These are phyloP conservation scores for Cytospora leucostoma DNA, from an alignment of 2,329 filamentous ascomycete species.

Conservation along the genomic window DNA sequence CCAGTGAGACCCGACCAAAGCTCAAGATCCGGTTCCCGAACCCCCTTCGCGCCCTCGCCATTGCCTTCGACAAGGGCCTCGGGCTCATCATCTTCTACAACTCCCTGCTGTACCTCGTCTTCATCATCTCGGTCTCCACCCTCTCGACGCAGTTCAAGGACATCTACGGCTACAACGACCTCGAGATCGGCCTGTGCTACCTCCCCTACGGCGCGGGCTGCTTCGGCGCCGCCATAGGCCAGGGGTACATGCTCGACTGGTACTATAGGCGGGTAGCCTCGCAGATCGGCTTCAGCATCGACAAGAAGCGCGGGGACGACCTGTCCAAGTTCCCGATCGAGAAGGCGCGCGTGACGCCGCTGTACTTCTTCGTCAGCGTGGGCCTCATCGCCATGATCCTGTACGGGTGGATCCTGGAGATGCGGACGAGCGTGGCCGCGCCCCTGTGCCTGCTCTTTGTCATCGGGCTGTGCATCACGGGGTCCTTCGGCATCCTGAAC, in stretches of 20 bases:
- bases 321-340: constrained; percentile 57
- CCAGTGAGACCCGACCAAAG: constrained; percentile 6
- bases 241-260: constrained; percentile 62
- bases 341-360: constrained; percentile 54
- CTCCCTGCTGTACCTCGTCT: constrained; percentile 56
- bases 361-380: constrained; percentile 56
- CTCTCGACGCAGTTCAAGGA: constrained; percentile 53
- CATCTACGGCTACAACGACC: constrained; percentile 53
- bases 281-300: constrained; percentile 61
- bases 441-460: constrained; percentile 59
- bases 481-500: constrained; percentile 64
- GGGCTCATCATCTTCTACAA: constrained; percentile 55
- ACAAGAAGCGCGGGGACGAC: constrained; percentile 57
- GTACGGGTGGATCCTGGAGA: constrained; percentile 60
- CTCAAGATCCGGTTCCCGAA: constrained; percentile 55
- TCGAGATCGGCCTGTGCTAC: constrained; percentile 57
- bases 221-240: constrained; percentile 49
- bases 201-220: constrained; percentile 56
- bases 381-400: constrained; percentile 55
- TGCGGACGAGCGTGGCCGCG: constrained; percentile 52
- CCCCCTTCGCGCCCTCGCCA: constrained; percentile 54
- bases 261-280: constrained; percentile 71
- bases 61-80: constrained; percentile 61
- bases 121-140: constrained; percentile 56
- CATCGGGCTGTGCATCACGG: constrained; percentile 59